Evolutionary conservation across 106 monocot genomes (phyloP).

Genomic region (Hemerocallis citrina): DNA sequence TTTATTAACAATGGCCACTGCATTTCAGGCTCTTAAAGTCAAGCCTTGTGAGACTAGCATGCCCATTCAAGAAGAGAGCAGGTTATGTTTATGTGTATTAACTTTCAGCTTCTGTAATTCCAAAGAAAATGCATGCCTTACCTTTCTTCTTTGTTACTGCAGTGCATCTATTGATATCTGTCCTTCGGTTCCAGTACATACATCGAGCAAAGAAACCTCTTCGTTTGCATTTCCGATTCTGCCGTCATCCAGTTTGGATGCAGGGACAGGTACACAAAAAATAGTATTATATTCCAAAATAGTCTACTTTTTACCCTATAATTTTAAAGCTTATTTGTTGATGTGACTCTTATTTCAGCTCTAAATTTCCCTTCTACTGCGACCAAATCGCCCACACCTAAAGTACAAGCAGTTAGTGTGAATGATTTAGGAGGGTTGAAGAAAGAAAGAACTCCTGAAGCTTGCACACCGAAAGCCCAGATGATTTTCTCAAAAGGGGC

Average conservation of each 20-base stretch:
- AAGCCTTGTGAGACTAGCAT: conserved; percentile 11
- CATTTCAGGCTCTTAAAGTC: conserved; percentile 23
- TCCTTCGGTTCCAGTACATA: not conserved
- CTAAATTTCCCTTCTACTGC: not conserved
- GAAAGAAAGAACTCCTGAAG: conserved; percentile 3
- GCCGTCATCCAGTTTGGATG: conserved; percentile 1
- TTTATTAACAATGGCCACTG: not conserved
- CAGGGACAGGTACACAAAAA: conserved; percentile 13
- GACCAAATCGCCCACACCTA: conserved; percentile 18
- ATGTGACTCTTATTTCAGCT: not conserved
- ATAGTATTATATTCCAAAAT: not conserved
- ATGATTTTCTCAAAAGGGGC: conserved; percentile 1
- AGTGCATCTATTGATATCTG: conserved; percentile 8
- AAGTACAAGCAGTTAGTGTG: not conserved
- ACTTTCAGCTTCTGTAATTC: not conserved
- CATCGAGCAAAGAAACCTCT: conserved; percentile 2
- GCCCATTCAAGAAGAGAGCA: conserved; percentile 23
- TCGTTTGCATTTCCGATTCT: conserved; percentile 30
- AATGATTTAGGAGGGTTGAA: conserved; percentile 6
- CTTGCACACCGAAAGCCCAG: conserved; percentile 8
- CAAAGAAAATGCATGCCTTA: not conserved
- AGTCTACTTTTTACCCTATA: not conserved
- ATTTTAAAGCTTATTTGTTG: not conserved
- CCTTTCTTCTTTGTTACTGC: conserved; percentile 5
- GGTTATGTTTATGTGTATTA: conserved; percentile 6